Evolutionary conservation across 257 asterid species (phyloP), one percentile per base, ranked within the genome.

Genomic region (Scutellaria galericulata): DNA sequence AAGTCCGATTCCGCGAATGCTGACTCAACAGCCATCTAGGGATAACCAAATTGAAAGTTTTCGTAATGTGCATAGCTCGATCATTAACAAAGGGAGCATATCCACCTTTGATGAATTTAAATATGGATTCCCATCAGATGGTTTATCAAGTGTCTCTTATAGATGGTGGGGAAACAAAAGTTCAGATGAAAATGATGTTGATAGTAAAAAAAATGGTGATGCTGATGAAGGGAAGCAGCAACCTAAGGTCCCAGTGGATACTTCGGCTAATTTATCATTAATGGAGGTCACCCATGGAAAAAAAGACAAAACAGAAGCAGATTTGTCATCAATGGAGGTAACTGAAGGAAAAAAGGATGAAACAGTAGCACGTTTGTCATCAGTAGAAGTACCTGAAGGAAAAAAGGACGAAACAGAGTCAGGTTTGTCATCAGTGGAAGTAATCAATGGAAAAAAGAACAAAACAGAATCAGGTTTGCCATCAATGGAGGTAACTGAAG

Each of bases 41-140:
- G 80, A 27, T 66, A 27, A 60, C 27, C 27, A 24, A 24, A 24
- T 24, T 24, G 27, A 24, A 24, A 24, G 27, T 24, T 24, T 24
- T 24, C 2, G 27, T 7, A 75, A 72, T 67, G 41, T 48, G 45
- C 80, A 45, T 12, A 74, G 77, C 75, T 64, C 79, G 69, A 75
- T 65, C 68, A 39, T 74, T 77, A 39, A 75, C 44, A 83, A 61
- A 78, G 83, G 61, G 52, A 77, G 73, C 60, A 53, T 80, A 37
- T 52, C 82, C 24, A 70, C 40, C 48, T 44, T 46, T 10, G 97
- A 91, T 75, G 96, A 91, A 64, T 91, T 87, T 56, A 89, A 86
- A 62, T 91, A 87, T 54, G 97, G 97, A 31, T 91, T 91, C 79
- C 97, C 97, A 46, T 82, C 83, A 3, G 77, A 80, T 20, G 95